A percentile compares a stretch with the other conserved stretches of the same genome.
Evolutionary conservation across 176 grass and related monocot species (phyloP).

Genomic region (Luzula sylvatica): DNA sequence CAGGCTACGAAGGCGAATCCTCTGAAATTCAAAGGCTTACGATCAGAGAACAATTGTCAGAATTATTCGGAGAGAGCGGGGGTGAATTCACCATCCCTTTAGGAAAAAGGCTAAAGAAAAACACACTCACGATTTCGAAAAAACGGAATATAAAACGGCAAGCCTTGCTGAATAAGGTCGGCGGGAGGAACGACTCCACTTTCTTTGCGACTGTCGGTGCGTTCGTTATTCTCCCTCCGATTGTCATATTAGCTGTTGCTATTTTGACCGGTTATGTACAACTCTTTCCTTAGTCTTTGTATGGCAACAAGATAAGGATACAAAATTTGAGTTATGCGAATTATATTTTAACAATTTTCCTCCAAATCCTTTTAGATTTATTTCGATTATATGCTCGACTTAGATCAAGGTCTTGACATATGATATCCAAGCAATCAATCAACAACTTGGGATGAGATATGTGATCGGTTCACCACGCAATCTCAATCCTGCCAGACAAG

Average conservation of each 20-base stretch:
- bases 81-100: constrained; percentile 68
- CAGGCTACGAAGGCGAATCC: constrained; percentile 26
- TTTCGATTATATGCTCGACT: too few relatives aligned
- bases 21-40: constrained; percentile 18
- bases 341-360: too few relatives aligned
- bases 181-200: constrained; percentile 55
- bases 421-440: too few relatives aligned
- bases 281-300: constrained; percentile 59
- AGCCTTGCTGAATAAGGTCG: constrained; percentile 60
- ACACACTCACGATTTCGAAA: constrained; percentile 50
- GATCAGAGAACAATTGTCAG: constrained; percentile 59
- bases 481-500: too few relatives aligned
- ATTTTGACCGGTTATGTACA: constrained; percentile 70
- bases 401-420: too few relatives aligned
- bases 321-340: too few relatives aligned
- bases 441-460: too few relatives aligned
- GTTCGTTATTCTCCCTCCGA: constrained; percentile 70
- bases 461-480: too few relatives aligned
- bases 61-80: constrained; percentile 24
- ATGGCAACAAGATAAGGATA: constrained; percentile 4
- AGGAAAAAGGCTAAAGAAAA: constrained; percentile 67
- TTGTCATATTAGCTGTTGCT: constrained; percentile 60
- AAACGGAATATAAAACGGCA: constrained; percentile 93
- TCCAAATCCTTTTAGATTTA: too few relatives aligned
- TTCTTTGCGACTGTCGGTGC: constrained; percentile 74